Conservation (phyloP, 106 monocot species). For the Chionographis japonica region DNA sequence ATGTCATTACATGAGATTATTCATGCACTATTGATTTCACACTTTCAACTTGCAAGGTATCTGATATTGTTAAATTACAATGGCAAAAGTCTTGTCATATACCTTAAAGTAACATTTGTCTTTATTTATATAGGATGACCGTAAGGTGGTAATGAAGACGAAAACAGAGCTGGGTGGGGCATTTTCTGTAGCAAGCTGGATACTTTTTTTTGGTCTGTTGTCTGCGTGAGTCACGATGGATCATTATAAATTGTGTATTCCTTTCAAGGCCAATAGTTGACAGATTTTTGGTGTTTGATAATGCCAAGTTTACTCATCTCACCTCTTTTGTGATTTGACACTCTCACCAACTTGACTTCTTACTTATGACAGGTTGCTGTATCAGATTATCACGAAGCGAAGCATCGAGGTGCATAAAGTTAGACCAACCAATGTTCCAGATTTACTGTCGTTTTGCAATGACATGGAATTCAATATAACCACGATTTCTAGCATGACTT, state of each 20-base stretch:
- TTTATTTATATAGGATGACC: conserved; percentile 54
- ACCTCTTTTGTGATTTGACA: not conserved
- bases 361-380: conserved; percentile 56
- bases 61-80: no score
- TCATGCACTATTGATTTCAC: no score
- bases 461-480: conserved; percentile 95
- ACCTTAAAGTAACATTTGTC: not conserved
- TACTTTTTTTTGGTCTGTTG: conserved; percentile 81
- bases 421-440: conserved; percentile 66
- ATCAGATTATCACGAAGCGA: conserved; percentile 68
- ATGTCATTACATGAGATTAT: no score
- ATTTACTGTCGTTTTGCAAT: conserved; percentile 65
- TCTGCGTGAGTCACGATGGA: conserved; percentile 59
- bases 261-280: not conserved
- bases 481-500: conserved; percentile 83
- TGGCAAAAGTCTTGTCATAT: not conserved
- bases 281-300: not conserved
- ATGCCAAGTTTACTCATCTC: not conserved
- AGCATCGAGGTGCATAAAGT: conserved; percentile 75
- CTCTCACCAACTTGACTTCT: not conserved
- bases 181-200: conserved; percentile 87
- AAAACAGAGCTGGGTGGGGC: conserved; percentile 92
- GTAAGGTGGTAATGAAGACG: conserved; percentile 63
- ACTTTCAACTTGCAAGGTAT: no score
- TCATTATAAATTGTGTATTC: not conserved